These are phyloP conservation scores for Spongospora subterranea DNA, from an alignment of 208 protist species.

Conservation along the genomic window DNA sequence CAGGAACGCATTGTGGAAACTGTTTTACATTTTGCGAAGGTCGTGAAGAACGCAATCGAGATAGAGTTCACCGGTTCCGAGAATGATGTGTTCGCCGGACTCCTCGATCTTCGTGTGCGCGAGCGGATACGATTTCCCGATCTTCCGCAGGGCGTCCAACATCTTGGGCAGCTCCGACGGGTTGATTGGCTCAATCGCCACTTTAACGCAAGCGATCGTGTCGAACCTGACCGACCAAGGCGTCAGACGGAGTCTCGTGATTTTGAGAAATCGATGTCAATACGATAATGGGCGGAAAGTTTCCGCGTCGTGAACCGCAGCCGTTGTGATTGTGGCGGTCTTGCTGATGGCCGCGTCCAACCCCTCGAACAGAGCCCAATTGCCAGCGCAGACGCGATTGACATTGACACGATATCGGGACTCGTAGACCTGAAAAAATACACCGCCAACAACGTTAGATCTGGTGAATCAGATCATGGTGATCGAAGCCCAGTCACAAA, in stretches of 20 bases:
- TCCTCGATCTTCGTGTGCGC: slow-evolving; percentile 91
- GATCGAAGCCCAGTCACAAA: neutral
- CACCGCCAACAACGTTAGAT: too few species aligned
- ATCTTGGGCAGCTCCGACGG: slow-evolving; percentile 90
- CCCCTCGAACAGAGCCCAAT: slow-evolving; percentile 85
- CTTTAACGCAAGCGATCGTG: slow-evolving; percentile 83
- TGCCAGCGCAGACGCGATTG: slow-evolving; percentile 75
- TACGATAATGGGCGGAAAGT: slow-evolving; percentile 80
- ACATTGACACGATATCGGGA: slow-evolving; percentile 79
- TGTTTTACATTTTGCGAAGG: slow-evolving; percentile 81
- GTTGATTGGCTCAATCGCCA: slow-evolving; percentile 93
- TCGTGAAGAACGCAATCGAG: slow-evolving; percentile 97
- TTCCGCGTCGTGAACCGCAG: slow-evolving; percentile 56
- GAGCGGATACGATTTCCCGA: slow-evolving; percentile 79
- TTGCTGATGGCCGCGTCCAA: slow-evolving; percentile 83
- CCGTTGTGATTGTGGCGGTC: slow-evolving; percentile 77
- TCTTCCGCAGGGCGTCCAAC: slow-evolving; percentile 86
- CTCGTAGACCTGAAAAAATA: slow-evolving; percentile 67
- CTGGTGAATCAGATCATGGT: too few species aligned
- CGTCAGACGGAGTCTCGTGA: neutral
- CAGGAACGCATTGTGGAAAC: neutral
- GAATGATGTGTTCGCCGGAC: slow-evolving; percentile 94
- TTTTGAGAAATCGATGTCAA: neutral
- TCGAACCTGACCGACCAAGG: slow-evolving; percentile 69
- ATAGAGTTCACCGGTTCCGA: slow-evolving; percentile 98